Base-by-base conservation (phyloP, 257 asterid species). In the Forsythia suspensa region DNA sequence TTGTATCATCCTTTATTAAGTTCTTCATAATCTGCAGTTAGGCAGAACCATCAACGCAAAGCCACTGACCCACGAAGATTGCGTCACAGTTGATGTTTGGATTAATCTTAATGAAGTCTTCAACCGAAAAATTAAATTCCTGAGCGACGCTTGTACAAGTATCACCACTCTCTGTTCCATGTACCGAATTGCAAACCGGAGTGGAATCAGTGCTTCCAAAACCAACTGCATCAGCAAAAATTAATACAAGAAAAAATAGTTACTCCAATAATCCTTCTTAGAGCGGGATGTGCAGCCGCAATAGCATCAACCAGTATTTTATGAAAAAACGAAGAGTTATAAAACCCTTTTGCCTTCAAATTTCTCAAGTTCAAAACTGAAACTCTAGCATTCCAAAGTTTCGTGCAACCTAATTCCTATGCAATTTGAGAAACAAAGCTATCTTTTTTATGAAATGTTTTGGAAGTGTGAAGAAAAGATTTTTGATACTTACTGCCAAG, bases 21-120 rank as follows among this genome's bases (percentile, higher is more conserved):
- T 63, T 63, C 38, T 63, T 63, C 70, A 63, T 63, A 8, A 61
- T 78, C 67, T 52, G 36, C 10, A 36, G 0, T 76, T 70, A 73
- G 42, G 69, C 12, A 29, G 82, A 82, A 59, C 79, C 84, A 11
- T 13, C 80, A 18, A 82, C 8, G 1, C 88, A 85, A 1, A 85
- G 82, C 88, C 88, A 82, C 38, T 85, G 86, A 13, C 82, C 82
- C 20, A 82, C 82, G 0, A 85, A 85, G 40, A 82, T 71, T 0
- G 75, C 74, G 1, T 75, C 46, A 18, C 86, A 85, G 55, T 82
- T 82, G 71, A 85, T 42, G 42, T 85, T 82, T 13, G 88, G 88
- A 44, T 85, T 85, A 20, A 83, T 52, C 42, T 4, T 12, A 0
- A 39, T 11, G 46, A 83, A 83, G 2, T 75, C 43, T 34, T 66